These are phyloP conservation scores for Edaphochlamys debaryana DNA, from an alignment of 139 green algal genomes.

Conservation along the genomic window DNA sequence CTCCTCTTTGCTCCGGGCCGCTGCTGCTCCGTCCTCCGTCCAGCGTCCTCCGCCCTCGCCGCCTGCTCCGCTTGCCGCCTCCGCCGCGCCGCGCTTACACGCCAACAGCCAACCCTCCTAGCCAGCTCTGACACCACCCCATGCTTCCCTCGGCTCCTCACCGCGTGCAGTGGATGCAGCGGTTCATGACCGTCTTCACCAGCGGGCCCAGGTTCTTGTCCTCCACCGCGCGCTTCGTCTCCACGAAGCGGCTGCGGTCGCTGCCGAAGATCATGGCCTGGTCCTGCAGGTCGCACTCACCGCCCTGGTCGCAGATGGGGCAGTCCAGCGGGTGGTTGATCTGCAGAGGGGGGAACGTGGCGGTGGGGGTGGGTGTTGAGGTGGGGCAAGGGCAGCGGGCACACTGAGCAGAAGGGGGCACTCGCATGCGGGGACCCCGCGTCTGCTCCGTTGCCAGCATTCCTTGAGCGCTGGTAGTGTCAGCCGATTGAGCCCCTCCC, in stretches of 20 bases:
- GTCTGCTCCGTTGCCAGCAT: too few species aligned
- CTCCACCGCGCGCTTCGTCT: slow-evolving; percentile 90
- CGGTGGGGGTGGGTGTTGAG: not conserved
- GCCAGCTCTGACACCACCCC: too few species aligned
- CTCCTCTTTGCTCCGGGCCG: too few species aligned
- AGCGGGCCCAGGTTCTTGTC: slow-evolving; percentile 98
- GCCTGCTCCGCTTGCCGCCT: too few species aligned
- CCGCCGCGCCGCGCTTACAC: too few species aligned
- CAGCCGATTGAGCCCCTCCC: too few species aligned
- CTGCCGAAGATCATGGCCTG: slow-evolving; percentile 95
- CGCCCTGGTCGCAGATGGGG: slow-evolving; percentile 99
- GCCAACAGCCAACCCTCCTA: too few species aligned
- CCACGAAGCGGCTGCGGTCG: slow-evolving; percentile 92
- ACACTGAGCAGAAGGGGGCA: not conserved
- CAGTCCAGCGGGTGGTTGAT: slow-evolving; percentile 99
- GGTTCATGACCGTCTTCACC: slow-evolving; percentile 99
- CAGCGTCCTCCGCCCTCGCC: too few species aligned
- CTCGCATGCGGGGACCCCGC: not conserved
- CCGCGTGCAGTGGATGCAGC: slow-evolving; percentile 80
- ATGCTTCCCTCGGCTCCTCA: too few species aligned
- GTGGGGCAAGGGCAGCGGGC: not conserved
- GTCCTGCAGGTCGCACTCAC: slow-evolving; percentile 99
- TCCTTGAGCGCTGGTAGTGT: too few species aligned
- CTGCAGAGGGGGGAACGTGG: slow-evolving; percentile 30
- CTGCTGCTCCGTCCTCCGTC: too few species aligned